Conservation (phyloP, 805 yeast genomes). For the Priceomyces melissophilus region DNA sequence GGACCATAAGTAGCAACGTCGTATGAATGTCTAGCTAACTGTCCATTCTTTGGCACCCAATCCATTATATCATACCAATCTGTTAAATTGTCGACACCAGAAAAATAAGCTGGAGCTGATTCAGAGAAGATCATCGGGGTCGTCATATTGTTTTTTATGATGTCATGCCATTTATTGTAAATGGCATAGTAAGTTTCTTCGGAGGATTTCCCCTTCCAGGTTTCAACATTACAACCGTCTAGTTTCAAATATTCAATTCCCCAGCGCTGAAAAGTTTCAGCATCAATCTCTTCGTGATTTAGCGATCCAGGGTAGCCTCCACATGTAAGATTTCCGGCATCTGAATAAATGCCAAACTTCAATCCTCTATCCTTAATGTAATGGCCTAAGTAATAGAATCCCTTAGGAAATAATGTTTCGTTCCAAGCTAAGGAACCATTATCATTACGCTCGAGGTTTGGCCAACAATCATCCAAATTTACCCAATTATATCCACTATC, state of each 20-base stretch:
- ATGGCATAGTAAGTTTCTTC: too few relatives aligned
- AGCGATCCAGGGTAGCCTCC: slow-evolving; percentile 27
- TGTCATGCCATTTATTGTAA: too few relatives aligned
- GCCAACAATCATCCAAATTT: slow-evolving; percentile 28
- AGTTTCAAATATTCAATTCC: slow-evolving; percentile 27
- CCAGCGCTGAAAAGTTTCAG: slow-evolving; percentile 22
- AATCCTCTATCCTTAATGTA: slow-evolving; percentile 19
- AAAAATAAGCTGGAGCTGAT: too few relatives aligned
- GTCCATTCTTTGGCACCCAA: too few relatives aligned
- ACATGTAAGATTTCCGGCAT: slow-evolving; percentile 30
- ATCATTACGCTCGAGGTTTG: slow-evolving; percentile 7
- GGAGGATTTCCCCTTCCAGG: too few relatives aligned
- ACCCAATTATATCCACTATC: slow-evolving; percentile 26
- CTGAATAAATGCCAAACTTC: slow-evolving; percentile 28
- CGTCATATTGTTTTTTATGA: too few relatives aligned
- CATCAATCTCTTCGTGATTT: slow-evolving; percentile 23
- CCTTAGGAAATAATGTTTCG: slow-evolving; percentile 18
- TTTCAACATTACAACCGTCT: slow-evolving; percentile 26
- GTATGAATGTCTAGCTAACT: too few relatives aligned
- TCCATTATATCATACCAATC: too few relatives aligned
- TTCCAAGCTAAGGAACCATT: slow-evolving; percentile 1
- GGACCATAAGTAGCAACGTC: too few relatives aligned
- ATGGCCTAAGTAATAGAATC: slow-evolving; percentile 20
- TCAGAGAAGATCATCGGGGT: too few relatives aligned
- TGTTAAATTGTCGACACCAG: too few relatives aligned